phyloP scores from a whole-genome alignment of 176 grass and related monocot species.

The Typha latifolia region DNA sequence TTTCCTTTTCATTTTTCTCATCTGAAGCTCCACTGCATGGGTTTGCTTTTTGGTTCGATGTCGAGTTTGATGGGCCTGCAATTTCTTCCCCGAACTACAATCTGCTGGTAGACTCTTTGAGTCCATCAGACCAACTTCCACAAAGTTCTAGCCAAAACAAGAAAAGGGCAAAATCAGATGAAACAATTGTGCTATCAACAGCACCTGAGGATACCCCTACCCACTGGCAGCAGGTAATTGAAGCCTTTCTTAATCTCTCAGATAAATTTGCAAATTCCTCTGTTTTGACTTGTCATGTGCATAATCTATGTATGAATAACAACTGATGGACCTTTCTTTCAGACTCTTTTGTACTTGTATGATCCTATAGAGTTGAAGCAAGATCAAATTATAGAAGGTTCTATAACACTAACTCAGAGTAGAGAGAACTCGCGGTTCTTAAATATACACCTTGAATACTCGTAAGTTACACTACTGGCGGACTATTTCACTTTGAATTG shows the following conservation, averaged over 20 bases:
- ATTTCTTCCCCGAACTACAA: background rate
- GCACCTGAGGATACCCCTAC: constrained; percentile 89
- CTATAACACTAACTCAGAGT: constrained; percentile 78
- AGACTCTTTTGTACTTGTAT: constrained; percentile 88
- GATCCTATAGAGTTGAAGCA: constrained; percentile 80
- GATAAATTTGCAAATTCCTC: background rate
- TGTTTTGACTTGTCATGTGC: background rate
- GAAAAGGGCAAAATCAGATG: constrained; percentile 61
- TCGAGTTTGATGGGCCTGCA: constrained; percentile 73
- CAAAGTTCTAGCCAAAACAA: constrained; percentile 31
- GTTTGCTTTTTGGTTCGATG: constrained; percentile 99
- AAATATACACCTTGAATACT: constrained; percentile 77
- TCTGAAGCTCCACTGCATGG: constrained; percentile 83
- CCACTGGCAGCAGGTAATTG: constrained; percentile 91
- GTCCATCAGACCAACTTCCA: constrained; percentile 27
- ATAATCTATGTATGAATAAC: constrained; percentile 11
- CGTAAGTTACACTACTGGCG: constrained; percentile 36
- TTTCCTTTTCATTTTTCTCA: constrained; percentile 6
- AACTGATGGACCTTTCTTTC: constrained; percentile 1
- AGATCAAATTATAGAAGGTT: constrained; percentile 90
- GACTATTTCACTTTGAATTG: background rate
- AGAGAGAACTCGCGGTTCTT: constrained; percentile 72
- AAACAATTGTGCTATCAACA: constrained; percentile 73
- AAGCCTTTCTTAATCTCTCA: constrained; percentile 1
- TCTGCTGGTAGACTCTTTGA: background rate